Evolutionary conservation across 805 yeast genomes (phyloP), one percentile per base, ranked within the genome.

Genomic region (Candida ulmi): DNA sequence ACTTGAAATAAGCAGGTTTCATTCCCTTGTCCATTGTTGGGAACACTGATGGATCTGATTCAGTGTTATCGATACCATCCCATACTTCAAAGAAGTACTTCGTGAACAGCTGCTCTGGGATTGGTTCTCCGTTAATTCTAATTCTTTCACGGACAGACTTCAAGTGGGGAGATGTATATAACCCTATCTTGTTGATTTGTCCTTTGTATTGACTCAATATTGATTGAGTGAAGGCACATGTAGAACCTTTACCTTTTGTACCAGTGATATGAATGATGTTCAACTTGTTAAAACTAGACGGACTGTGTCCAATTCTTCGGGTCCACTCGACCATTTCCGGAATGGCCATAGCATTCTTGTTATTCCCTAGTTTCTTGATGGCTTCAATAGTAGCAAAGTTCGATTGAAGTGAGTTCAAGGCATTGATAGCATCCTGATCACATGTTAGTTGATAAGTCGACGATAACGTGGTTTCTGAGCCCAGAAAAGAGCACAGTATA

Each of bases 161-260:
- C 61, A 93, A 72, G 63, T 93, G 99, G 1, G 99, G 99, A 2
- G 96, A 87, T 2, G 98, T 90, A 58, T 86, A 93, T n/a, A 93
- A 70, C 0, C 99, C 99, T 37, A 90, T 74, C 59, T 86, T 87
- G 16, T 62, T 58, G 40, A 82, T 64, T 24, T 58, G 50, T 12
- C 52, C 47, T 27, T 25, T 40, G 52, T 87, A 87, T 55, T 87
- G 87, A 8, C 62, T 55, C 44, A 95, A 61, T 30, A 95, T 87
- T 3, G 93, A 78, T 52, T 86, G 85, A 3, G 88, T 77, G 57
- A 93, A 93, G 0, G 99, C 96, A 62, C 97, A 91, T 0, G 98
- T 91, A 1, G 97, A 88, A 1, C 99, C 99, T 64, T 93, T 93
- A 12, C 99, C 99, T 60, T 93, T 93, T 1, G 99, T 93, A 17